These are phyloP conservation scores for Paraphaeosphaeria sporulosa DNA, from an alignment of 2,329 filamentous ascomycete genomes.

Conservation along the genomic window DNA sequence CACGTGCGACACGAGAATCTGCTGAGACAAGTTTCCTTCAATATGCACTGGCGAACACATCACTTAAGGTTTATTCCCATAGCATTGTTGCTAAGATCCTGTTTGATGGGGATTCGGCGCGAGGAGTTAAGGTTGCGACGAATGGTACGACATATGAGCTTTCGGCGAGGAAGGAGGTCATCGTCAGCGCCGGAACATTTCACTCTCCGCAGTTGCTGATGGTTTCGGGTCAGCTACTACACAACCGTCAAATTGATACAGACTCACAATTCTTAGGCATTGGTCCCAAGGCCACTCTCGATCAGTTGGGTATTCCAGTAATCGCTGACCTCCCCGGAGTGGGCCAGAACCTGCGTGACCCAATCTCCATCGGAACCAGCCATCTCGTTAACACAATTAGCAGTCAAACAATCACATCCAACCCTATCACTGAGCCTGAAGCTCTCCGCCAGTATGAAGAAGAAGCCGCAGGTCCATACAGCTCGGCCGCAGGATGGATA, in stretches of 20 bases:
- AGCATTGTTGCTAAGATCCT: conserved; percentile 63
- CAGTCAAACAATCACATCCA: not conserved
- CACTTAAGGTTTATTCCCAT: conserved; percentile 64
- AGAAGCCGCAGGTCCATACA: conserved; percentile 16
- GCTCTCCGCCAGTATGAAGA: conserved; percentile 15
- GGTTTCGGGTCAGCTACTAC: not conserved
- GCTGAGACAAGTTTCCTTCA: conserved; percentile 28
- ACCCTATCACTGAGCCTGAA: not conserved
- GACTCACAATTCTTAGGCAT: conserved; percentile 41
- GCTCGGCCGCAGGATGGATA: conserved; percentile 11
- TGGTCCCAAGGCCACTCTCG: conserved; percentile 61
- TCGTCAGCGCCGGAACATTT: conserved; percentile 43
- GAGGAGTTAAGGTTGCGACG: not conserved
- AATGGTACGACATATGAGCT: conserved; percentile 13
- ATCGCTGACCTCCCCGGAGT: conserved; percentile 66
- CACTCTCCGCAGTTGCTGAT: conserved; percentile 19
- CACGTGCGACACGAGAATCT: conserved; percentile 21
- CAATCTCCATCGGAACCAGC: not conserved
- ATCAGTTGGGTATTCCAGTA: conserved; percentile 58
- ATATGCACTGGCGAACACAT: conserved; percentile 18
- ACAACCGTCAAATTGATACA: not conserved
- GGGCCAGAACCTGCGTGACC: conserved; percentile 58
- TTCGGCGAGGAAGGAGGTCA: conserved; percentile 20
- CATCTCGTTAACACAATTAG: not conserved
- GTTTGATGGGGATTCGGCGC: conserved; percentile 18